Evolutionary conservation across 352 stramenopile species (phyloP).

Genomic region (Pythium brassicae): DNA sequence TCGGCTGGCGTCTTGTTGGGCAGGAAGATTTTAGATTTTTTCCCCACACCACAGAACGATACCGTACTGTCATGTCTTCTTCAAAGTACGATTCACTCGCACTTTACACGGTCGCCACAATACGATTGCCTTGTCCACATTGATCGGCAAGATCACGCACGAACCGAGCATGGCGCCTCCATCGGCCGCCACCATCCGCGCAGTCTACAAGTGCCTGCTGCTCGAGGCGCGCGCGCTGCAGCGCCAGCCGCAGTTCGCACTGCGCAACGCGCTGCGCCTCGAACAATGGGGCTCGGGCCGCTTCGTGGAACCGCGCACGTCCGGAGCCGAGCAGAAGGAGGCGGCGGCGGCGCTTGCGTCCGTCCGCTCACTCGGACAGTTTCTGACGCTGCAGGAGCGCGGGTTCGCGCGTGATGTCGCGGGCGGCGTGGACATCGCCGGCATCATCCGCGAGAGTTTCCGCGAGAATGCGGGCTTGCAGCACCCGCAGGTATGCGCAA

Average conservation of each 20-base stretch:
- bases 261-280: slow-evolving; percentile 44
- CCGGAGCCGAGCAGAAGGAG: slow-evolving; percentile 5
- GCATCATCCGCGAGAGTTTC: slow-evolving; percentile 43
- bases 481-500: slow-evolving; percentile 28
- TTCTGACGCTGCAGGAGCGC: slow-evolving; percentile 31
- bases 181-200: slow-evolving; percentile 23
- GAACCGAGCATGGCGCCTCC: slow-evolving; percentile 27
- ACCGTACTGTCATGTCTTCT: too few species aligned
- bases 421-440: slow-evolving; percentile 22
- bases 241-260: slow-evolving; percentile 50
- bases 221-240: slow-evolving; percentile 50
- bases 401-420: slow-evolving; percentile 27
- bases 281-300: slow-evolving; percentile 64
- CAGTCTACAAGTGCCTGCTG: slow-evolving; percentile 72
- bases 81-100: not conserved
- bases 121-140: not conserved
- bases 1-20: not conserved
- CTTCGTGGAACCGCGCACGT: slow-evolving; percentile 28
- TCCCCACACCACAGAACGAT: slow-evolving; percentile 1
- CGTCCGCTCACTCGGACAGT: slow-evolving; percentile 42
- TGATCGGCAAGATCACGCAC: not conserved
- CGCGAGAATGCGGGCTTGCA: slow-evolving; percentile 29
- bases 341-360: slow-evolving; percentile 8
- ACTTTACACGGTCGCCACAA: not conserved
- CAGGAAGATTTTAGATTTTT: slow-evolving; percentile 12